Evolutionary conservation across 768 basidiomycete species (phyloP).

Genomic region (Inosperma sp.): DNA sequence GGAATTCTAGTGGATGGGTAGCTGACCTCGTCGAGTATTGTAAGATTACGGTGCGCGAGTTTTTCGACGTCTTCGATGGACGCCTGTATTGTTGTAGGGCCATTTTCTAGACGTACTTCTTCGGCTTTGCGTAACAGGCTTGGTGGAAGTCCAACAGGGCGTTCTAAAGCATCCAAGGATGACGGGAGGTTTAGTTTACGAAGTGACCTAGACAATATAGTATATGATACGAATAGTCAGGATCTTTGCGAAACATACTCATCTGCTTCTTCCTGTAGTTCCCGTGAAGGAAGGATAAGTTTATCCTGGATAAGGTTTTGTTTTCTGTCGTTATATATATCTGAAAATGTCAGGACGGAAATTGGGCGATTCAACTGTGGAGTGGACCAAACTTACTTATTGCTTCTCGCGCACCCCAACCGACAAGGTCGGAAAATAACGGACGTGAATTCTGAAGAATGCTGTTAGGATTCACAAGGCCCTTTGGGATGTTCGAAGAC

Average conservation of each 20-base stretch:
- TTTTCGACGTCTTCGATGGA: constrained; percentile 69
- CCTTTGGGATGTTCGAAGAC: constrained; percentile 50
- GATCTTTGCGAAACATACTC: constrained; percentile 40
- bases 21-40: constrained; percentile 70
- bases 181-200: constrained; percentile 76
- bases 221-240: background rate
- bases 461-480: constrained; percentile 53
- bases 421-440: constrained; percentile 70
- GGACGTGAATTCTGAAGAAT: constrained; percentile 49
- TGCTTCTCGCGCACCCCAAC: constrained; percentile 86
- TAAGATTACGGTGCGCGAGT: constrained; percentile 56
- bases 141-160: constrained; percentile 83
- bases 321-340: constrained; percentile 84
- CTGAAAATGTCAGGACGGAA: constrained; percentile 22
- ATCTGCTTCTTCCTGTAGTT: constrained; percentile 56
- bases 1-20: background rate
- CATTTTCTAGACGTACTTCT: constrained; percentile 76
- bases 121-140: constrained; percentile 82
- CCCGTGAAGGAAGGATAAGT: constrained; percentile 54
- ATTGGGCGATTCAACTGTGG: background rate
- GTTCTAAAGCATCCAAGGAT: constrained; percentile 81
- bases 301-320: constrained; percentile 65
- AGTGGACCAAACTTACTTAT: constrained; percentile 54
- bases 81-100: constrained; percentile 63
- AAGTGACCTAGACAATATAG: constrained; percentile 45